These are phyloP conservation scores for Amanita rubescens DNA, from an alignment of 768 basidiomycete species.

Conservation along the genomic window DNA sequence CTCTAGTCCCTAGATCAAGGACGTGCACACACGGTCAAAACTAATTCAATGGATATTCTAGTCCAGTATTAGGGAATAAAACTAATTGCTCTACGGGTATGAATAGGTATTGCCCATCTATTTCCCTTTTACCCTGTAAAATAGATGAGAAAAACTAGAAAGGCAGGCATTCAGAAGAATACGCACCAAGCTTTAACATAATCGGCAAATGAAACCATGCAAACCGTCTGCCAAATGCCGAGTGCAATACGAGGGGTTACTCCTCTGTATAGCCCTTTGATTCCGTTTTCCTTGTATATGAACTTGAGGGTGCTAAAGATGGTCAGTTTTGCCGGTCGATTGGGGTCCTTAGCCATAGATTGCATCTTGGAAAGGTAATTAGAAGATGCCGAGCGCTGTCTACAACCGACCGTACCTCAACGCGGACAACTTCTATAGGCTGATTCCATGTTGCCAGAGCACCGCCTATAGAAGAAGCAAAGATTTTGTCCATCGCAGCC, in stretches of 20 bases:
- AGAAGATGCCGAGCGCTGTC: neutral
- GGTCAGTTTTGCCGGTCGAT: conserved; percentile 87
- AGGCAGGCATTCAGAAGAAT: neutral
- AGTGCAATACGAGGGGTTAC: conserved; percentile 95
- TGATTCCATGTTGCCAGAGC: conserved; percentile 99
- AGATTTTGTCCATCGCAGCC: conserved; percentile 77
- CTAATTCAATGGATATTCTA: neutral
- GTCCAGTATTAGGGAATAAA: conserved; percentile 3
- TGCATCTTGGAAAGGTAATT: conserved; percentile 67
- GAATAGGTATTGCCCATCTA: conserved; percentile 13
- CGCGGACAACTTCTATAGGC: conserved; percentile 94
- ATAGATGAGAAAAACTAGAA: conserved; percentile 9
- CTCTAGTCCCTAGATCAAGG: neutral
- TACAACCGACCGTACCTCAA: conserved; percentile 58
- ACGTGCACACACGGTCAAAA: neutral
- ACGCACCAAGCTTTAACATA: conserved; percentile 83
- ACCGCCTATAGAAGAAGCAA: conserved; percentile 84
- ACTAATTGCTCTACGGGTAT: conserved; percentile 7
- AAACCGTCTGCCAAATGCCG: conserved; percentile 95
- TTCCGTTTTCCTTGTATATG: conserved; percentile 94
- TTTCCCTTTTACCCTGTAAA: conserved; percentile 44
- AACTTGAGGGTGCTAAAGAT: conserved; percentile 88
- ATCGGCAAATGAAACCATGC: conserved; percentile 98
- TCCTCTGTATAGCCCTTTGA: conserved; percentile 95
- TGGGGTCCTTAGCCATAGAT: conserved; percentile 87